These are phyloP conservation scores for Puccinia novopanici DNA, from an alignment of 1,284 basidiomycete species.

Conservation along the genomic window DNA sequence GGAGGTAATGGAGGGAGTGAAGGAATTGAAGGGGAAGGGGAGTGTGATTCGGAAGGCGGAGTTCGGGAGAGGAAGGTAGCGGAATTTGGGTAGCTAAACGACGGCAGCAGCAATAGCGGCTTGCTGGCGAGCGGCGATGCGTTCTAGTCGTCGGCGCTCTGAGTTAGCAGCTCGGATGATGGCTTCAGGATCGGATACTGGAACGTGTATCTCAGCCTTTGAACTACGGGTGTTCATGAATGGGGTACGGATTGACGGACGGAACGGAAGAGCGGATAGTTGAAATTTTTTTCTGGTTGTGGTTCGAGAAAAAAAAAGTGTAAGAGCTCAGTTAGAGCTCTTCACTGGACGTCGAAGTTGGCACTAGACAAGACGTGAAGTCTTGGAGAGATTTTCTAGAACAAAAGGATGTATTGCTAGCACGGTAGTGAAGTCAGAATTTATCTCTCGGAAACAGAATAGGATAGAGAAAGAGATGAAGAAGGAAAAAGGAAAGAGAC, in stretches of 20 bases:
- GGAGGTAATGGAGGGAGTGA: too few species aligned
- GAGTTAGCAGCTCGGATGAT: not conserved
- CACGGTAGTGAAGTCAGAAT: too few species aligned
- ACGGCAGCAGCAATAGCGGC: not conserved
- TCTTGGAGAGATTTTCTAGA: too few species aligned
- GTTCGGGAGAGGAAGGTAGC: not conserved
- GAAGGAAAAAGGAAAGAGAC: too few species aligned
- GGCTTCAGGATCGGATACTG: not conserved
- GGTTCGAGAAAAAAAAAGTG: conserved; percentile 1
- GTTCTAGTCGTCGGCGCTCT: not conserved
- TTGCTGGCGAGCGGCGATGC: not conserved
- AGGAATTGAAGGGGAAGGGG: too few species aligned
- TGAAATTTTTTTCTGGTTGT: not conserved
- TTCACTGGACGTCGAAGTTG: not conserved
- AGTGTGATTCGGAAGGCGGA: too few species aligned
- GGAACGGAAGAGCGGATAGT: not conserved
- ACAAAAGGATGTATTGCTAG: too few species aligned
- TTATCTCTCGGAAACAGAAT: too few species aligned
- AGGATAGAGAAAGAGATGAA: too few species aligned
- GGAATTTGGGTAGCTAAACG: not conserved
- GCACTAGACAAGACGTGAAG: too few species aligned
- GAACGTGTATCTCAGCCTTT: too few species aligned
- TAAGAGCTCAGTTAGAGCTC: not conserved
- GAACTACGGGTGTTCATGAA: not conserved
- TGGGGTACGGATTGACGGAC: not conserved